phyloP scores from a whole-genome alignment of 139 green algal species.

The Dunaliella primolecta region DNA sequence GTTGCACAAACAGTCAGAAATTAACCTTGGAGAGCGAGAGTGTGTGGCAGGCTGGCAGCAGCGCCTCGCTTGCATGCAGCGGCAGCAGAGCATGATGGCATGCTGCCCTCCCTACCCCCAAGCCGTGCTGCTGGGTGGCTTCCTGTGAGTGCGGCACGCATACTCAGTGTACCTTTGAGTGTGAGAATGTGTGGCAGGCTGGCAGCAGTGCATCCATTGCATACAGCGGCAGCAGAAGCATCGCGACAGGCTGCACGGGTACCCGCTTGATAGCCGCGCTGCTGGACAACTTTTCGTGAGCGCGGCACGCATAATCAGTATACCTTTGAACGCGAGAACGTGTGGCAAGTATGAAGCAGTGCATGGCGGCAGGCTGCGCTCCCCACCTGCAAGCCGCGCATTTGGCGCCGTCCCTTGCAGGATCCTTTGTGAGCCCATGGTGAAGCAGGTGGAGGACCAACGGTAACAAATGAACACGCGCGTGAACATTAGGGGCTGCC shows the following conservation, averaged over 20 bases:
- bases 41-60: constrained; percentile 39
- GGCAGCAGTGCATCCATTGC: no score
- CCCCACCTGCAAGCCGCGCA: neutral
- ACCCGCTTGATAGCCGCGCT: neutral
- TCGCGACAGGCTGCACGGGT: constrained; percentile 61
- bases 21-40: constrained; percentile 58
- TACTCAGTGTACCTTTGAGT: no score
- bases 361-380: constrained; percentile 57
- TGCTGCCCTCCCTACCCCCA: constrained; percentile 40
- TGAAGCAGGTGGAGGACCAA: constrained; percentile 57
- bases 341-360: constrained; percentile 50
- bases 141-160: neutral
- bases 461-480: no score
- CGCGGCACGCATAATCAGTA: constrained; percentile 33
- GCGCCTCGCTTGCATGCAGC: constrained; percentile 56
- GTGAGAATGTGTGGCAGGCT: no score
- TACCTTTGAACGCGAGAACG: constrained; percentile 58
- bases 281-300: neutral
- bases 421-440: neutral
- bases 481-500: no score
- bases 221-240: constrained; percentile 69
- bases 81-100: constrained; percentile 62
- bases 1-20: constrained; percentile 41
- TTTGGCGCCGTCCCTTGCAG: no score
- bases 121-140: neutral